Percentiles rank a stretch among this genome's conserved stretches.
phyloP scores from a whole-genome alignment of 805 yeast species.

The Saturnispora hagleri region DNA sequence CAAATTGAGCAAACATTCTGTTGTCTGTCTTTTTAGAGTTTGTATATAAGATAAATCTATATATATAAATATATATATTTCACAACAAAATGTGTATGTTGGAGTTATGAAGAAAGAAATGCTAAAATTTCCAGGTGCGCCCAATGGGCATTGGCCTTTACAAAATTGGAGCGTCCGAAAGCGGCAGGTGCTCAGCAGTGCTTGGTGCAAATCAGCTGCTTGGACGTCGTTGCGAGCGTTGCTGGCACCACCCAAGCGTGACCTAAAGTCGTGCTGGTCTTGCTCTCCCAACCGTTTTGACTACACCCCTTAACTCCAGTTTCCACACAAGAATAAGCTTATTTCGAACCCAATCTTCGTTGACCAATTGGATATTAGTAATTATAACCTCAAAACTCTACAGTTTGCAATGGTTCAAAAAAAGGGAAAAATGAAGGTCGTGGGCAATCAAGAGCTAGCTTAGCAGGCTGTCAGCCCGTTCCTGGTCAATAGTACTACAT shows the following conservation, averaged over 20 bases:
- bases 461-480: too few relatives aligned
- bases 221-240: background rate
- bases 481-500: too few relatives aligned
- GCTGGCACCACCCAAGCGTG: too few relatives aligned
- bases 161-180: background rate
- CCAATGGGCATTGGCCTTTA: background rate
- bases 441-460: too few relatives aligned
- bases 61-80: too few relatives aligned
- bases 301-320: background rate
- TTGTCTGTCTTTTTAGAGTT: conserved; percentile 3
- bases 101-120: background rate
- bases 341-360: background rate
- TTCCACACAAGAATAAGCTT: background rate
- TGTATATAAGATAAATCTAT: background rate
- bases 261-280: too few relatives aligned
- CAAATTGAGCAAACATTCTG: conserved; percentile 29
- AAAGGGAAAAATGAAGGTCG: too few relatives aligned
- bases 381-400: background rate
- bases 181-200: background rate
- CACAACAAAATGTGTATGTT: background rate
- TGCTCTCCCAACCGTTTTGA: too few relatives aligned
- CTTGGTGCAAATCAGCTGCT: background rate
- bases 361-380: background rate
- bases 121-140: background rate
- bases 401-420: too few relatives aligned